Evolutionary conservation across 495 filamentous ascomycete species (phyloP).

Genomic region (Penicillium goetzii): DNA sequence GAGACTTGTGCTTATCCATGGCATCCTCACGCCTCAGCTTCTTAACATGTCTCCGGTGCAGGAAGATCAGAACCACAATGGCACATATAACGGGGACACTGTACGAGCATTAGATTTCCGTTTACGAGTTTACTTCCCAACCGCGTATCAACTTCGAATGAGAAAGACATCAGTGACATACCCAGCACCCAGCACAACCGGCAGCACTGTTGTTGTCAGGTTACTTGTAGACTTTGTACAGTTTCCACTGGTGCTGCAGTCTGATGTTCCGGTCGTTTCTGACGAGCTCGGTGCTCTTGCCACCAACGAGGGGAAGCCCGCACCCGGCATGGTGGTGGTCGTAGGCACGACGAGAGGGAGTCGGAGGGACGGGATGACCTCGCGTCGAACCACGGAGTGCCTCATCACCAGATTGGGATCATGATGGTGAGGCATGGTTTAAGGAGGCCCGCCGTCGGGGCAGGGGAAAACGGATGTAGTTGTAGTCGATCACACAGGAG

Average conservation of each 20-base stretch:
- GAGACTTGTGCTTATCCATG: constrained; percentile 85
- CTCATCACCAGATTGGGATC: constrained; percentile 36
- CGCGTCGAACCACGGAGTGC: constrained; percentile 30
- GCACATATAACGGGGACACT: constrained; percentile 79
- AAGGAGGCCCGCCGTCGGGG: constrained; percentile 2
- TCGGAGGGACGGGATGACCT: constrained; percentile 34
- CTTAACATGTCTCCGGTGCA: constrained; percentile 76
- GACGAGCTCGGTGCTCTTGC: constrained; percentile 34
- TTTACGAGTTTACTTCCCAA: neutral
- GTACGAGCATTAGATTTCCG: constrained; percentile 31
- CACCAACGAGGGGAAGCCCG: constrained; percentile 33
- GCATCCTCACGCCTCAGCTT: constrained; percentile 78
- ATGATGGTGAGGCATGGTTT: constrained; percentile 39
- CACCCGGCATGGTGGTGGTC: constrained; percentile 4
- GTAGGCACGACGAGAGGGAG: constrained; percentile 31
- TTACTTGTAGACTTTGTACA: constrained; percentile 53
- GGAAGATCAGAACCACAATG: constrained; percentile 67
- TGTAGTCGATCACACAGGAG: constrained; percentile 7
- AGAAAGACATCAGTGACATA: constrained; percentile 53
- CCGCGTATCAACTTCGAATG: neutral
- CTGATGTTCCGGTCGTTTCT: constrained; percentile 4
- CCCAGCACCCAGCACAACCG: constrained; percentile 81
- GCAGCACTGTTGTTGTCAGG: constrained; percentile 63
- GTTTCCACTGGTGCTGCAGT: constrained; percentile 9
- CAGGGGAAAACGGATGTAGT: neutral